Percentiles rank a stretch among this genome's conserved stretches.
These are phyloP conservation scores for Didymella glomerata DNA, from an alignment of 2,329 filamentous ascomycete genomes.

Conservation along the genomic window DNA sequence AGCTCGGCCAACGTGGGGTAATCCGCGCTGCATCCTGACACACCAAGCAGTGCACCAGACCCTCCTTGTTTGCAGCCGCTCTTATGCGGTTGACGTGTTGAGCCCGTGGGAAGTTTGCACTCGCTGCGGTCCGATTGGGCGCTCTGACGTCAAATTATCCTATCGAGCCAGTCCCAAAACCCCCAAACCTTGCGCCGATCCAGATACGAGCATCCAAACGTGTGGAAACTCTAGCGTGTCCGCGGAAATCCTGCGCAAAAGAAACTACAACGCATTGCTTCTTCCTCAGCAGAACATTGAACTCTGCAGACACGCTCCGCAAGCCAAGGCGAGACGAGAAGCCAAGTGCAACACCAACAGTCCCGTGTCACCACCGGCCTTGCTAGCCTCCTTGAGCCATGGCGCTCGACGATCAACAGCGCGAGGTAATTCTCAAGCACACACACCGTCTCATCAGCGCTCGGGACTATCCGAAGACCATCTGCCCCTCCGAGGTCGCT, in stretches of 20 bases:
- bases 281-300: background rate
- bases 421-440: constrained; percentile 26
- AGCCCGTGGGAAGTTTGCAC: constrained; percentile 25
- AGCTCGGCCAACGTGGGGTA: constrained; percentile 37
- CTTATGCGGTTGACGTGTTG: constrained; percentile 31
- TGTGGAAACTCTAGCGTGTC: constrained; percentile 4
- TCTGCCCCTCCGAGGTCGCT: constrained; percentile 63
- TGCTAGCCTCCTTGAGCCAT: constrained; percentile 21
- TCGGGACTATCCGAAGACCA: constrained; percentile 58
- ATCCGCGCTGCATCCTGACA: constrained; percentile 29
- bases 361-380: constrained; percentile 4
- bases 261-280: background rate
- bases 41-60: constrained; percentile 20
- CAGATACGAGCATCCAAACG: constrained; percentile 14
- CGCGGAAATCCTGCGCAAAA: constrained; percentile 23
- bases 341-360: constrained; percentile 15
- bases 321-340: constrained; percentile 14
- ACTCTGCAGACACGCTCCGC: background rate
- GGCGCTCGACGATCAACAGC: constrained; percentile 31
- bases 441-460: constrained; percentile 41
- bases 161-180: constrained; percentile 11
- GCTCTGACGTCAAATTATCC: constrained; percentile 36
- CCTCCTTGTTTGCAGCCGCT: constrained; percentile 28
- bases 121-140: constrained; percentile 36
- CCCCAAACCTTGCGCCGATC: constrained; percentile 34